Base-by-base conservation (phyloP, 108 stramenopile species). In the Halocafeteria seosinensis region DNA sequence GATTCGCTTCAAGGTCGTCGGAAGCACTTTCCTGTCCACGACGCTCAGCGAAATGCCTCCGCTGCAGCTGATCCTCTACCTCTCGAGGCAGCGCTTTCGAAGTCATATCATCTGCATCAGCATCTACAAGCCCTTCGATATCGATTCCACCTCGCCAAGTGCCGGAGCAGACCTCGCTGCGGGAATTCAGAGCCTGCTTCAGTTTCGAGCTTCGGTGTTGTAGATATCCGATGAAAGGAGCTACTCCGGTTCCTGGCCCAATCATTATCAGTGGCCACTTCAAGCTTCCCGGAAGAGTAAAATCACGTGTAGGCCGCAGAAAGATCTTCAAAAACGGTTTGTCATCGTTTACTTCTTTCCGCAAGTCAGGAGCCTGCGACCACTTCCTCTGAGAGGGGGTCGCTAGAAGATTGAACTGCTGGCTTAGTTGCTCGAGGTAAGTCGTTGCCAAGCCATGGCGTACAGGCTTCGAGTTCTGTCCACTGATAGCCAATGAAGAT, bases 201-300 rank as follows among this genome's bases (percentile, higher is more conserved):
- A 4, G 5, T 17, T 35, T 11, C 2, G 57, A 33, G 37, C 42
- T 25, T 31, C 79, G 70, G 52, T 77, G 75, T 13, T 75, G 62
- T 27, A 98, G 34, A 60, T 95, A 92, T 68, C 90, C 89, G 62
- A 91, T 76, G 71, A 98, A 94, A 21, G 97, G 94, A 26, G 97
- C 94, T 29, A 98, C 83, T 11, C 97, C 97, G 3, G 97, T 95
- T 24, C 97, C 97, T 1, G 97, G 97, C 24, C 97, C 97, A 37
- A 98, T 82, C 63, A 98, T 75, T 38, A 98, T 73, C 27, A 95
- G 63, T 1, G 94, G 92, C 25, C 73, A 80, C 6, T 69, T 60
- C 5, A 85, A 67, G 4, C 78, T 62, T 0, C 64, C 47, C 13
- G 96, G 93, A 23, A 90, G 66, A 17, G 72, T 77, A 74, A 98